These are phyloP conservation scores for Salvia hispanica DNA, from an alignment of 257 asterid genomes.

Conservation along the genomic window DNA sequence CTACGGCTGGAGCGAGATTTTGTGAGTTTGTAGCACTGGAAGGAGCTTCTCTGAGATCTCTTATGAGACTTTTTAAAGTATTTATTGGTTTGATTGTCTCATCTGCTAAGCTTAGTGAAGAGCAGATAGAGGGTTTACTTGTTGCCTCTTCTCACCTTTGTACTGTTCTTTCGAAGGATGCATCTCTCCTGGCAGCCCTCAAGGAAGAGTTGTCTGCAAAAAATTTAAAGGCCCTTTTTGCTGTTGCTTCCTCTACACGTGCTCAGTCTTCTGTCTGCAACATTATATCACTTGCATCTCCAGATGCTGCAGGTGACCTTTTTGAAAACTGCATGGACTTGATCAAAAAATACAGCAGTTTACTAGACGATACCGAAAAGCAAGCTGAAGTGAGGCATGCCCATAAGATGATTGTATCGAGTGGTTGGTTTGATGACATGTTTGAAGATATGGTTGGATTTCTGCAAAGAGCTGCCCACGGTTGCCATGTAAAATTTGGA, in stretches of 20 bases:
- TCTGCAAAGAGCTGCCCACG: conserved; percentile 65
- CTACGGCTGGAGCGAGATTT: conserved; percentile 86
- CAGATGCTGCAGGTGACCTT: conserved; percentile 54
- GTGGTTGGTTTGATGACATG: conserved; percentile 84
- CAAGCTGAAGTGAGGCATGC: conserved; percentile 79
- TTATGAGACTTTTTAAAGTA: conserved; percentile 60
- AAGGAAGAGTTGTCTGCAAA: conserved; percentile 60
- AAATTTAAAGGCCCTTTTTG: conserved; percentile 65
- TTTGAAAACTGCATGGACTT: conserved; percentile 74
- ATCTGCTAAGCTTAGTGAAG: conserved; percentile 48
- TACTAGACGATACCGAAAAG: conserved; percentile 53
- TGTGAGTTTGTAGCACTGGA: conserved; percentile 81
- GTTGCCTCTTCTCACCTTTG: conserved; percentile 76
- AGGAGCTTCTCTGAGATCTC: conserved; percentile 71
- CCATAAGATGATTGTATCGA: conserved; percentile 71
- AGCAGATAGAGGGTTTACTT: conserved; percentile 68
- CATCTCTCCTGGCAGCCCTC: conserved; percentile 53
- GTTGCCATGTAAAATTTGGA: conserved; percentile 54
- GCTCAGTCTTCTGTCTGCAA: conserved; percentile 81
- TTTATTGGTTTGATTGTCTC: conserved; percentile 57
- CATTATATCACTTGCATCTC: conserved; percentile 60
- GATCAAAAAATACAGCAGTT: conserved; percentile 54
- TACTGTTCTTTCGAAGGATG: conserved; percentile 53
- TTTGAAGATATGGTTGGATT: conserved; percentile 57
- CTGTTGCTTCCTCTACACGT: conserved; percentile 65